Percentiles rank a stretch among this genome's conserved stretches.
phyloP scores from a whole-genome alignment of 225 moss, liverwort and hornwort species.

The Bryoerythrophyllum caledonicum region DNA sequence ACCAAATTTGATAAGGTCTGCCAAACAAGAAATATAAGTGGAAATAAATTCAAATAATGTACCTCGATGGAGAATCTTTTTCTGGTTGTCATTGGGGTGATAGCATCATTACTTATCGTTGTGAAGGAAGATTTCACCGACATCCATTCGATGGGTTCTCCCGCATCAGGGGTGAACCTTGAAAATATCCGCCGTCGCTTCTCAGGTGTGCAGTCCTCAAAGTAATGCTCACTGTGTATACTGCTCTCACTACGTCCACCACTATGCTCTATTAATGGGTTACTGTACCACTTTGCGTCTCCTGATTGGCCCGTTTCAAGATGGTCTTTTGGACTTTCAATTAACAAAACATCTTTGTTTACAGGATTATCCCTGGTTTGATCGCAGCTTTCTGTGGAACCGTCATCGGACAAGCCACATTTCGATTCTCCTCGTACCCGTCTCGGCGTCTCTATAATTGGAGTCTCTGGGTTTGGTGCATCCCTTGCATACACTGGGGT shows the following conservation, averaged over 20 bases:
- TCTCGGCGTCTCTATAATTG: conserved; percentile 31
- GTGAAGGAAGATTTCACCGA: conserved; percentile 90
- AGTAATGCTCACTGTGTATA: conserved; percentile 54
- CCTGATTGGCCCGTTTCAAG: conserved; percentile 25
- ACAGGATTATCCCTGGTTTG: conserved; percentile 13
- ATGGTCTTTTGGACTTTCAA: conserved; percentile 27
- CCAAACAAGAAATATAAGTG: not conserved
- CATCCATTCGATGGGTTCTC: conserved; percentile 70
- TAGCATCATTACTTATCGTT: conserved; percentile 57
- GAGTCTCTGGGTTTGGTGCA: conserved; percentile 29
- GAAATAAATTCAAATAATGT: not conserved
- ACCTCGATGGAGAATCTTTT: conserved; percentile 56
- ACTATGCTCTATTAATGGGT: conserved; percentile 52
- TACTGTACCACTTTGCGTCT: conserved; percentile 61
- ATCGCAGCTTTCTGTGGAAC: conserved; percentile 20
- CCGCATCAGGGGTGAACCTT: conserved; percentile 44
- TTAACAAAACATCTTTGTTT: conserved; percentile 39
- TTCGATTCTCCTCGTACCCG: conserved; percentile 20
- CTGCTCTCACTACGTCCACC: conserved; percentile 47
- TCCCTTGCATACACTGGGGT: conserved; percentile 25
- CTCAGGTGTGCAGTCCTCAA: conserved; percentile 66
- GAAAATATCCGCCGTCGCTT: conserved; percentile 62
- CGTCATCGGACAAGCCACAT: conserved; percentile 29
- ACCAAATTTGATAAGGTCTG: conserved; percentile 1
- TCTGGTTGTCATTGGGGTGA: conserved; percentile 70